phyloP scores from a whole-genome alignment of 805 yeast genomes.

The Pichia exigua region DNA sequence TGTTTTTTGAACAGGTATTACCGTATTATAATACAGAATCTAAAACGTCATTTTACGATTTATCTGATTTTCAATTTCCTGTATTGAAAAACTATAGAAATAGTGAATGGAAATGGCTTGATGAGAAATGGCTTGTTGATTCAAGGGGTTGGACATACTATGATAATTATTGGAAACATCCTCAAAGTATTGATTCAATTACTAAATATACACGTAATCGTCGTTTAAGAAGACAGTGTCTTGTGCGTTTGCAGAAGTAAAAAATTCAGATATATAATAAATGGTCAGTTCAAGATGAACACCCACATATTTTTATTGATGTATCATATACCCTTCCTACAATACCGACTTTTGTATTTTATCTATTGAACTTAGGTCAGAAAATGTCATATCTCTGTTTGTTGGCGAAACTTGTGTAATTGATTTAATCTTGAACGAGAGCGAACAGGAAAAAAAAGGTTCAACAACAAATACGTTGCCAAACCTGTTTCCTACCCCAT shows the following conservation, averaged over 20 bases:
- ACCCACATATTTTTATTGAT: too few species aligned
- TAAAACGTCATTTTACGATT: conserved; percentile 21
- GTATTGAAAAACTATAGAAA: conserved; percentile 29
- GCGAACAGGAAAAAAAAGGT: background rate
- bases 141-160: conserved; percentile 49
- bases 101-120: conserved; percentile 53
- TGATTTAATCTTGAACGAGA: background rate
- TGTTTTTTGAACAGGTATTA: conserved; percentile 43
- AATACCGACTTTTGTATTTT: too few species aligned
- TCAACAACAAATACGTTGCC: background rate
- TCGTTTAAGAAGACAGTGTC: conserved; percentile 37
- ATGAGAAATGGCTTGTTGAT: conserved; percentile 43
- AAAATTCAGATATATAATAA: background rate
- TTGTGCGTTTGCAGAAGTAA: conserved; percentile 1
- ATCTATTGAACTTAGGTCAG: background rate
- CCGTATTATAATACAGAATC: conserved; percentile 38
- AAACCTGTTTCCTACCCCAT: background rate
- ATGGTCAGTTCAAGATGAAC: too few species aligned
- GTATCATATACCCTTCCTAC: too few species aligned
- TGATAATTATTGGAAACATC: conserved; percentile 43
- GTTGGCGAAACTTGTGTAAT: background rate
- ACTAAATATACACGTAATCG: conserved; percentile 45
- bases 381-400: background rate
- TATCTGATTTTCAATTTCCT: conserved; percentile 41
- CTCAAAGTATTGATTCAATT: conserved; percentile 36